Evolutionary conservation across 2,329 filamentous ascomycete species (phyloP), one percentile per base, ranked within the genome.

Genomic region (Venturiaceae sp.): DNA sequence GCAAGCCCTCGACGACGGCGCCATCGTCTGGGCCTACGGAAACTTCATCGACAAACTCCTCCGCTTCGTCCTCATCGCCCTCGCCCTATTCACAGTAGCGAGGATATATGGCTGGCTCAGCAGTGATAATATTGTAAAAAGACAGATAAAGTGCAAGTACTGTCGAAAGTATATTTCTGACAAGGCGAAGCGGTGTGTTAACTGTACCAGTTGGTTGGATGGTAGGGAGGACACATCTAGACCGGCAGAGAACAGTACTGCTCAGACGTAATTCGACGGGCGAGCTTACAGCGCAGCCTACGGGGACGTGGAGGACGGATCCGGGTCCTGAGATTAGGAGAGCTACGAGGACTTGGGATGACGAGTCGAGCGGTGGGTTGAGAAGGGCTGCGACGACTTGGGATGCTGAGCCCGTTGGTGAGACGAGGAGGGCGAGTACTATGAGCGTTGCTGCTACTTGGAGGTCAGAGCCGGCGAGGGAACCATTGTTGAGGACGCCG

Each of bases 121-220:
- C 13, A 76, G 79, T 11, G 85, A 89, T 56, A 81, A 83, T 14
- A 85, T 90, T 62, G 86, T 90, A 68, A 89, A 88, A 74, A 83
- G 81, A 63, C 83, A 80, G 28, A 77, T 84, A 56, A 86, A 83
- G 70, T 90, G 86, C 72, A 80, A 75, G 66, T 90, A 86, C 65
- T 88, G 85, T 67, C 75, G 79, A 60, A 83, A 84, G 69, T 74
- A 69, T 26, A 83, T 87, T 59, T 85, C 80, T 64, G 79, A 82
- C 55, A 84, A 84, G 78, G 85, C 84, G 59, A 65, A 74, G 61
- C 73, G 80, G 5, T 83, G 80, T 66, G 68, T 81, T 3, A 80
- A 82, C 63, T 83, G 81, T 65, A 81, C 80, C 9, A 81, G 76
- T 61, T 83, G 80, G 80, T 70, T 77, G 61, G 81, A 83, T 68